Evolutionary conservation across 306 rosid species (phyloP).

Genomic region (Castanopsis chinensis): DNA sequence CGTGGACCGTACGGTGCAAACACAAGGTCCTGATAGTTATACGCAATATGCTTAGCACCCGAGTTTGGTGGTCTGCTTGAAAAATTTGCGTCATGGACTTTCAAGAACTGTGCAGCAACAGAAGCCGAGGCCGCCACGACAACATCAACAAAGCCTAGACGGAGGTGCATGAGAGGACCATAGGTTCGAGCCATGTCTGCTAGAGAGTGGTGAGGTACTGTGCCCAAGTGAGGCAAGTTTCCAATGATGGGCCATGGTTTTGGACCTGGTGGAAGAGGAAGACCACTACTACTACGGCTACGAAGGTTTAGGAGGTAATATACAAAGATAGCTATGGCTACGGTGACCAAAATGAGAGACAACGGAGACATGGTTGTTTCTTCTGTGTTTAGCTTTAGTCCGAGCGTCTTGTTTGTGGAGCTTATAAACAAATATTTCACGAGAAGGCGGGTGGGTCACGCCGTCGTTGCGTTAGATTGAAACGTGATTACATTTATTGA

Average conservation of each 20-base stretch:
- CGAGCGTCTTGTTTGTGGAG: too few relatives aligned
- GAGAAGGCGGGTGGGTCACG: too few relatives aligned
- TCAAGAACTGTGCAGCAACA: slow-evolving; percentile 68
- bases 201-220: slow-evolving; percentile 65
- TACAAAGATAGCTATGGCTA: slow-evolving; percentile 17
- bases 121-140: slow-evolving; percentile 74
- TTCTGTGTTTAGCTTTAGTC: too few relatives aligned
- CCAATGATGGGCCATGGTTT: slow-evolving; percentile 84
- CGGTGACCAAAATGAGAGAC: slow-evolving; percentile 17
- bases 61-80: slow-evolving; percentile 78
- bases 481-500: too few relatives aligned
- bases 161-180: slow-evolving; percentile 81
- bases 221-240: slow-evolving; percentile 73
- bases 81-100: slow-evolving; percentile 68
- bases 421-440: too few relatives aligned
- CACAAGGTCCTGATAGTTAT: slow-evolving; percentile 77
- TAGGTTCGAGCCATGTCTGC: slow-evolving; percentile 51
- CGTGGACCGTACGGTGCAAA: slow-evolving; percentile 76
- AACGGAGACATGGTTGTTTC: slow-evolving; percentile 24
- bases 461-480: too few relatives aligned
- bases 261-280: slow-evolving; percentile 74
- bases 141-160: slow-evolving; percentile 58
- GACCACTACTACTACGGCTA: neutral
- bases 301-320: slow-evolving; percentile 14
- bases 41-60: slow-evolving; percentile 65